These are phyloP conservation scores for Euphrasia confusa DNA, from an alignment of 257 asterid genomes.

Conservation along the genomic window DNA sequence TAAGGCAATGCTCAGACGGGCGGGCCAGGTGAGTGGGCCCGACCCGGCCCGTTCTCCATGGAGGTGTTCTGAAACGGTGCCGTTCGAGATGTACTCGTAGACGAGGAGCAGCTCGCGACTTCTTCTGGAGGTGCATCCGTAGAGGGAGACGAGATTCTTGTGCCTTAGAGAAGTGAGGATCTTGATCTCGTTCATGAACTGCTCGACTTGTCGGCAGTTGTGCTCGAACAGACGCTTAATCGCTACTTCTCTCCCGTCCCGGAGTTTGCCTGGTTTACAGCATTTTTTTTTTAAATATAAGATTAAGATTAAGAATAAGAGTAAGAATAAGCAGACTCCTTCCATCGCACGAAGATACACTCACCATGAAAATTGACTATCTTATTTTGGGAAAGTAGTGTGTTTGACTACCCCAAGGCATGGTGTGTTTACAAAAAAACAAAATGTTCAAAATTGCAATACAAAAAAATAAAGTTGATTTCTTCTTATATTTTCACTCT, in stretches of 20 bases:
- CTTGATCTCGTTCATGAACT: conserved; percentile 64
- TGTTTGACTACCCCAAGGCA: background rate
- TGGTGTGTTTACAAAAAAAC: too few relatives aligned
- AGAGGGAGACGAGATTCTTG: conserved; percentile 59
- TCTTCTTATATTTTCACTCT: too few relatives aligned
- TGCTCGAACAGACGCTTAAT: conserved; percentile 74
- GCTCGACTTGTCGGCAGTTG: conserved; percentile 63
- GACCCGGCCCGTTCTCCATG: conserved; percentile 44
- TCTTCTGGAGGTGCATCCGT: conserved; percentile 69
- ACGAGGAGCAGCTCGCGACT: conserved; percentile 76
- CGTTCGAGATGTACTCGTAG: conserved; percentile 69
- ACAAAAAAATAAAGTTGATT: too few relatives aligned
- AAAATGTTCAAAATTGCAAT: too few relatives aligned
- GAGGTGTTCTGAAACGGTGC: conserved; percentile 71
- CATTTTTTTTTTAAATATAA: too few relatives aligned
- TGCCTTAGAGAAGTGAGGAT: conserved; percentile 64
- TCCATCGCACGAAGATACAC: background rate
- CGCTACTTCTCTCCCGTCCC: conserved; percentile 82
- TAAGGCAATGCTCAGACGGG: conserved; percentile 62
- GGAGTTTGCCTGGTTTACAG: conserved; percentile 47
- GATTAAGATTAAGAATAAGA: background rate
- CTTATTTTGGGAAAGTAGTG: background rate
- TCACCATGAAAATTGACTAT: background rate
- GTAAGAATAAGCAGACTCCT: background rate
- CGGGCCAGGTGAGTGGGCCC: conserved; percentile 46